Base-by-base conservation (phyloP, 1,284 basidiomycete species). In the Ustilago cynodontis region DNA sequence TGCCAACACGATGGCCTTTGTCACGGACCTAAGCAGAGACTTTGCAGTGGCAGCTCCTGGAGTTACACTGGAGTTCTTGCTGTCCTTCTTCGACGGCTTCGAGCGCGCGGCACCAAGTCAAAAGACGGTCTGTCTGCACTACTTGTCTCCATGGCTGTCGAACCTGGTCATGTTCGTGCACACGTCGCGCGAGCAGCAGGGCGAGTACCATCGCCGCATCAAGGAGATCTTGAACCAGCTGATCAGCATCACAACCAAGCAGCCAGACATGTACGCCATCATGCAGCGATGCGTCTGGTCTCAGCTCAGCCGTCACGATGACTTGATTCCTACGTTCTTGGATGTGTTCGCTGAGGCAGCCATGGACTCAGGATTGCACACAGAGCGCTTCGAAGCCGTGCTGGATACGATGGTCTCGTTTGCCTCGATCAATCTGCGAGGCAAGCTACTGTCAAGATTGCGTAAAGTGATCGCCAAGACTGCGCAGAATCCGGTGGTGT, bases 401-500 rank as follows among this genome's bases (percentile, higher is more conserved):
- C 60, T 82, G n/a, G 82, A 82, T 59, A 82, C 82, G 33, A 82
- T 84, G 82, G 80, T 82, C 13, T 82, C 82, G 9, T 82, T 84
- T 50, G 55, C 76, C 13, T 84, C 82, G 52, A 78, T 82, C 73
- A 84, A 82, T 31, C 57, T 84, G 43, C 79, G 82, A 13, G 81
- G 81, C 52, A 84, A 84, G 68, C 68, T 84, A 45, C 59, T 84
- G 29, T 73, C 81, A n/a, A 67, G 81, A 18, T 63, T 84, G 39
- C 72, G 82, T 26, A 73, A 77, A 47, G 80, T 79, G 18, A 80
- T 84, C 29, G 82, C 79, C 26, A 82, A 82, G 76, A 84, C 82
- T 6, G 77, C 81, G 11, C 80, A 82, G 60, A 80, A 80, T 31
- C 65, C 81, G 20, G 73, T 72, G 1, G 80, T 80, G 0, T 65